Evolutionary conservation across 768 basidiomycete genomes (phyloP).

Genomic region (Guyanaporus albipodus): DNA sequence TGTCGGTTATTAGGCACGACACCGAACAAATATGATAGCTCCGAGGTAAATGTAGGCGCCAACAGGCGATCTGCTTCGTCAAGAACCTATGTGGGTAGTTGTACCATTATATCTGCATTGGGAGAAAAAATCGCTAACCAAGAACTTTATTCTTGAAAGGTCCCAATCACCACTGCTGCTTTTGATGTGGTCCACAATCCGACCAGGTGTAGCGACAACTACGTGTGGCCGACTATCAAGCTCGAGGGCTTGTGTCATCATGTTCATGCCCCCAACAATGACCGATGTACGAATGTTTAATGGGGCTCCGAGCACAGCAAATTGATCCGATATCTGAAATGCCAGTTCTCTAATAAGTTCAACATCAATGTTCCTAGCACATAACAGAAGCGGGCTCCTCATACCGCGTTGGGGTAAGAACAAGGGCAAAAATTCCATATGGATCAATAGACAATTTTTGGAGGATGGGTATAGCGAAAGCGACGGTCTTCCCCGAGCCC

Average conservation of each 20-base stretch:
- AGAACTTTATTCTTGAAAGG: conserved; percentile 75
- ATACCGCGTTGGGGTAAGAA: conserved; percentile 93
- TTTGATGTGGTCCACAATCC: conserved; percentile 85
- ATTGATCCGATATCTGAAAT: conserved; percentile 96
- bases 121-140: conserved; percentile 46
- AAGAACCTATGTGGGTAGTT: conserved; percentile 55
- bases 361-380: neutral
- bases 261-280: conserved; percentile 97
- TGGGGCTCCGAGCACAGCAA: conserved; percentile 81
- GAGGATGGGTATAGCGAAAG: conserved; percentile 93
- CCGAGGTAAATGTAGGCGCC: conserved; percentile 83
- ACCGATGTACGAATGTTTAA: conserved; percentile 83
- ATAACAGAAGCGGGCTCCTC: conserved; percentile 13
- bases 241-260: conserved; percentile 90
- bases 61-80: conserved; percentile 96
- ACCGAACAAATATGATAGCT: conserved; percentile 73
- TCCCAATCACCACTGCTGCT: conserved; percentile 79
- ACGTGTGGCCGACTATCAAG: conserved; percentile 85
- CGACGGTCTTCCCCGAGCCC: conserved; percentile 96
- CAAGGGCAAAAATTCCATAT: conserved; percentile 89
- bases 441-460: conserved; percentile 86
- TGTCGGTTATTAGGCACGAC: conserved; percentile 83
- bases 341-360: conserved; percentile 73
- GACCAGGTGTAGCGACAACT: conserved; percentile 92
- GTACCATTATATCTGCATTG: neutral